Evolutionary conservation across 257 asterid species (phyloP), one percentile per base, ranked within the genome.

Genomic region (Vinca minor): DNA sequence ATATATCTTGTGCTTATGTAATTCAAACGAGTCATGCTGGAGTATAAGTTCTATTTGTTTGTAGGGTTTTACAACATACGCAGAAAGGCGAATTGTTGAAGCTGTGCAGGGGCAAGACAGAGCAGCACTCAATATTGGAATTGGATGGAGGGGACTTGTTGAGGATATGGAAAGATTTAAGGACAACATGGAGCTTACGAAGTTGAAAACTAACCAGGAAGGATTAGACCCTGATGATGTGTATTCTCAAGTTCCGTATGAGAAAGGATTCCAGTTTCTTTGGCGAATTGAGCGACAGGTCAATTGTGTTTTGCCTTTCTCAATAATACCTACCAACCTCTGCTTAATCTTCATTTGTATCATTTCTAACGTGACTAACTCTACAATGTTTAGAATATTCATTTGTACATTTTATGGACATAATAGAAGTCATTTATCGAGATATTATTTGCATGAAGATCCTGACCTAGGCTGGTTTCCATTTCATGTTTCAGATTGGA

Each of bases 281-380:
- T 85, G 89, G 89, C 87, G 95, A 67, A 89, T 92, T 17, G 98
- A 92, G 79, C 87, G 98, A 89, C 91, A 89, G 86, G 97, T 82
- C 59, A 29, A 21, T 48, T 2, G 50, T 59, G 4, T 41, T n/a
- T 62, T 47, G 29, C 18, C 63, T 17, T 20, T 54, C 23, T 12
- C 34, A 39, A 21, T 34, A 29, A 54, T 29, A 34, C 47, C 29
- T 42, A 25, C 57, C 15, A 23, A 48, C 9, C 6, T 38, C 63
- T 55, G 21, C 29, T 8, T 20, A 17, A n/a, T 57, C n/a, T 20
- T 46, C 58, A 8, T 18, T 17, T 46, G 23, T 31, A n/a, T 5
- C 10, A 15, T 42, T 67, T 67, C 58, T 45, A 34, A 44, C 36
- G 15, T 67, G 44, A 32, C 31, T 20, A 41, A 32, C 21, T 41